A percentile compares a stretch with the other conserved stretches of the same genome.
Conservation (phyloP, 345 rosid species). For the Hirschfeldia incana region DNA sequence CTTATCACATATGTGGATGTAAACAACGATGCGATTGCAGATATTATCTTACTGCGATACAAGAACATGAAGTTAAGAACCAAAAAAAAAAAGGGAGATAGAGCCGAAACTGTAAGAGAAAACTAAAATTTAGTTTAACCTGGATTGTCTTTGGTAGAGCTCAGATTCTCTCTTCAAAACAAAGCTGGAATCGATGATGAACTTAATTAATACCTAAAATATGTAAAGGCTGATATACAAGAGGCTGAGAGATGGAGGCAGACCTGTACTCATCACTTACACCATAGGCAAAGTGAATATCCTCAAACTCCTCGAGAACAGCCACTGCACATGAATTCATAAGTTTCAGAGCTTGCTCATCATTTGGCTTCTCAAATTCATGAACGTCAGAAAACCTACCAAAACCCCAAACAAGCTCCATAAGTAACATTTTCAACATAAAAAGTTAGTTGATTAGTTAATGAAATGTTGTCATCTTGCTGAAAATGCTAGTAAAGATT, state of each 20-base stretch:
- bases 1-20: constrained; percentile 62
- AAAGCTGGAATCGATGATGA: constrained; percentile 54
- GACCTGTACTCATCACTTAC: constrained; percentile 96
- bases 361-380: constrained; percentile 88
- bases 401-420: constrained; percentile 39
- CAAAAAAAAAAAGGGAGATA: not conserved
- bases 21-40: constrained; percentile 71
- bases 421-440: constrained; percentile 32
- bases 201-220: not conserved
- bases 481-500: not conserved
- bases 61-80: not conserved
- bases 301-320: constrained; percentile 67
- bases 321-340: constrained; percentile 55
- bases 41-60: constrained; percentile 58
- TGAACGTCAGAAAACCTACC: constrained; percentile 79
- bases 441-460: not conserved
- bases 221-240: not conserved
- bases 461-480: not conserved
- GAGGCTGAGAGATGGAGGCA: not conserved
- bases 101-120: not conserved
- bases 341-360: constrained; percentile 81
- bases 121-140: constrained; percentile 39
- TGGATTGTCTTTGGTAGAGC: constrained; percentile 57
- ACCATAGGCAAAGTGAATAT: constrained; percentile 73
- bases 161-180: constrained; percentile 66